These are phyloP conservation scores for Solanum pennellii DNA, from an alignment of 257 asterid genomes.

Conservation along the genomic window DNA sequence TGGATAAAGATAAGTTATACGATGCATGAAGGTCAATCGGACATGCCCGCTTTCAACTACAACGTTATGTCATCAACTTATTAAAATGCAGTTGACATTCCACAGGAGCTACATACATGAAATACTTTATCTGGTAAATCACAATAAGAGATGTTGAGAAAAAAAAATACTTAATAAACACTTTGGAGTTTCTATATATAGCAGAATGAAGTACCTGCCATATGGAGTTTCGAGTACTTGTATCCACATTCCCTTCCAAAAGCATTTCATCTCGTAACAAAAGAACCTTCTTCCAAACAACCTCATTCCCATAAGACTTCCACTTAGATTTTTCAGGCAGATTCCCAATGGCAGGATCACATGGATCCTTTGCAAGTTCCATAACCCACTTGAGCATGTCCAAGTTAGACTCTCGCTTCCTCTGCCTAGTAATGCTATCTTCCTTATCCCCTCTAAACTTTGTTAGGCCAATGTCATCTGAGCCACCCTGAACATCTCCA, in stretches of 20 bases:
- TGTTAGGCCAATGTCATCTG: neutral
- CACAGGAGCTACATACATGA: neutral
- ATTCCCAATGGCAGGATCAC: conserved; percentile 27
- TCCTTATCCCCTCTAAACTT: conserved; percentile 2
- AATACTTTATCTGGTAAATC: neutral
- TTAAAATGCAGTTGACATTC: neutral
- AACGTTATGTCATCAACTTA: neutral
- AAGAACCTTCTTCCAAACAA: conserved; percentile 62
- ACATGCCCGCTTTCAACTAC: neutral
- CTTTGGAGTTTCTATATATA: neutral
- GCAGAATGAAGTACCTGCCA: conserved; percentile 34
- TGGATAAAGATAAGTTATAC: neutral
- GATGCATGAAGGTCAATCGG: neutral
- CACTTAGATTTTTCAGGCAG: conserved; percentile 58
- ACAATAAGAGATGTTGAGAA: neutral
- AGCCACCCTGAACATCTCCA: conserved; percentile 3
- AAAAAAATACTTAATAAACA: neutral
- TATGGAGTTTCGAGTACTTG: conserved; percentile 23
- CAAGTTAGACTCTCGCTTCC: conserved; percentile 33
- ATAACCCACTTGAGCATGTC: conserved; percentile 52
- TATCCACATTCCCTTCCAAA: conserved; percentile 27
- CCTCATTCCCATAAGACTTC: conserved; percentile 49
- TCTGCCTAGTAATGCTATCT: conserved; percentile 26
- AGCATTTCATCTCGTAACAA: conserved; percentile 47
- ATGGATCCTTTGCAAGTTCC: conserved; percentile 57